Base-by-base conservation (phyloP, 441 rosid genomes). In the Metrosideros polymorpha region DNA sequence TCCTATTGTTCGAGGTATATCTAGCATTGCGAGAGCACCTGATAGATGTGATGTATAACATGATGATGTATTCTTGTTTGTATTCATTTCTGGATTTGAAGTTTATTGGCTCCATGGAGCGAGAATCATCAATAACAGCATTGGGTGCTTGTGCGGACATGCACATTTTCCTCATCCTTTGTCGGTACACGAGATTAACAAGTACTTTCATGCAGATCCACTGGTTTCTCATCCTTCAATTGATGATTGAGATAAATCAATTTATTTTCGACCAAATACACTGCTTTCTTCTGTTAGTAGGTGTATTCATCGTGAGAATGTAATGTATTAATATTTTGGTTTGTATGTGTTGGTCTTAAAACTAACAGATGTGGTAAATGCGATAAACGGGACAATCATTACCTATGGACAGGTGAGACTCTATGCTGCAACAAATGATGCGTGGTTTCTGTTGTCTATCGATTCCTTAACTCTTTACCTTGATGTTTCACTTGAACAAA, bases 321-420 rank as follows among this genome's bases (percentile, higher is more conserved):
- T 32, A 32, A 63, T 0, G 45, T 71, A 39, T 22, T 39, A 24
- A 71, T 12, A 10, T 22, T 71, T 71, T 39, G 22, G n/a, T 45
- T 15, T 82, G 19, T 75, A 9, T 83, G 2, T 47, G 53, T 39
- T 85, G 24, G 49, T 84, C 22, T 84, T 83, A 18, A 84, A 84
- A n/a, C 59, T 86, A 88, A 85, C 92, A 95, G 98, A 91, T 92
- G 92, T 92, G 53, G 79, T 95, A 30, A 93, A 92, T 82, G 98
- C 88, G 52, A 88, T 91, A 25, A 97, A 96, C 85, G 99, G 98
- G 53, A 94, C 96, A 12, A 92, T 97, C 88, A 97, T 97, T 87
- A 93, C 96, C 52, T 94, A 95, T 43, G 98, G 98, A 84, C 99
- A 97, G 98, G 99, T 93, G 76, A 90, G 82, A 57, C 19, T 29